A percentile compares a stretch with the other conserved stretches of the same genome.
These are phyloP conservation scores for Starmerella floricola DNA, from an alignment of 805 yeast genomes.

Conservation along the genomic window DNA sequence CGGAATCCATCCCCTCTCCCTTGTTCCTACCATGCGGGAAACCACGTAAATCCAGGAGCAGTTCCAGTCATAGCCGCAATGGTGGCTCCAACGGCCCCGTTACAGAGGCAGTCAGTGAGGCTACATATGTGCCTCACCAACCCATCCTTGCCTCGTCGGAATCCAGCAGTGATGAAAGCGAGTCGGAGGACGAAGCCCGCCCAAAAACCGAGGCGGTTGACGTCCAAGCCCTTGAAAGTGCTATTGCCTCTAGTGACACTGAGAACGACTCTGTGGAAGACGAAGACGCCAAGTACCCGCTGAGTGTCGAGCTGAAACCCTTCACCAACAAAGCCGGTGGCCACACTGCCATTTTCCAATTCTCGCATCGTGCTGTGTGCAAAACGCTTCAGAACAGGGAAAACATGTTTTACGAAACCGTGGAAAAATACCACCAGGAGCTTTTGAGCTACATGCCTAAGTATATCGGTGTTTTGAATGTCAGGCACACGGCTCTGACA, in stretches of 20 bases:
- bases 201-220: conserved; percentile 4
- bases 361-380: conserved; percentile 84
- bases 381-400: conserved; percentile 85
- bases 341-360: conserved; percentile 90
- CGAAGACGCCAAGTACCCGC: conserved; percentile 25
- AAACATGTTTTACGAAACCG: conserved; percentile 79
- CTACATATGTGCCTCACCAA: conserved; percentile 24
- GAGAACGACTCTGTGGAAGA: conserved; percentile 19
- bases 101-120: conserved; percentile 22
- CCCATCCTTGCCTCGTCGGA: conserved; percentile 2
- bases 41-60: neutral
- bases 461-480: conserved; percentile 89
- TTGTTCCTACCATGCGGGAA: neutral
- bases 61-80: neutral
- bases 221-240: neutral
- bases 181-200: neutral
- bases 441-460: conserved; percentile 79
- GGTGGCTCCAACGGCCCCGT: conserved; percentile 1
- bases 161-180: conserved; percentile 2
- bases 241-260: conserved; percentile 1
- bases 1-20: conserved; percentile 9
- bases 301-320: conserved; percentile 82
- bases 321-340: conserved; percentile 95
- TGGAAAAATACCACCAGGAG: conserved; percentile 66
- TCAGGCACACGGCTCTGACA: conserved; percentile 46